Percentiles rank a stretch among this genome's conserved stretches.
phyloP scores from a whole-genome alignment of 2,329 filamentous ascomycete species.

The Elsinoe batatas region DNA sequence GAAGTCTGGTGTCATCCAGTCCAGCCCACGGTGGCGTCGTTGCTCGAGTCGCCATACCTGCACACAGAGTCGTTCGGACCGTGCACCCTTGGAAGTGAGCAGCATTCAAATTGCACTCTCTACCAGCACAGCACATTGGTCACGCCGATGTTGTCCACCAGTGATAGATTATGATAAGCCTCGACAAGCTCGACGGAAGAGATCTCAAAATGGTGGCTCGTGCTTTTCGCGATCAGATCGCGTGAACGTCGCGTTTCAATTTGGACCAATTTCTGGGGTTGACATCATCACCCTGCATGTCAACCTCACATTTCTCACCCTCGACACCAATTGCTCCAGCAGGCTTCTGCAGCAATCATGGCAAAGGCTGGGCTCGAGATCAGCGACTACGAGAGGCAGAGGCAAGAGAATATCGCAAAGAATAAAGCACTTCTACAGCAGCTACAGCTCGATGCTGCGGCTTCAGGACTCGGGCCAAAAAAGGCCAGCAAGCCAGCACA shows the following conservation, averaged over 20 bases:
- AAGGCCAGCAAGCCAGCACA: slow-evolving; percentile 43
- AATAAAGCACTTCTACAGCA: slow-evolving; percentile 76
- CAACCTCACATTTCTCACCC: not conserved
- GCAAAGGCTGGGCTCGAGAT: slow-evolving; percentile 35
- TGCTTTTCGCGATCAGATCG: slow-evolving; percentile 7
- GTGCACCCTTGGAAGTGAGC: not conserved
- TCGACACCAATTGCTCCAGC: not conserved
- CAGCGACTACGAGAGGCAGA: slow-evolving; percentile 77
- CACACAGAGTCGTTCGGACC: not conserved
- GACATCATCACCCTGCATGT: slow-evolving; percentile 9
- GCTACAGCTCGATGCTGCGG: slow-evolving; percentile 56
- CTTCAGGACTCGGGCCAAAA: slow-evolving; percentile 57
- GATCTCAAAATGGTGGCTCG: slow-evolving; percentile 7
- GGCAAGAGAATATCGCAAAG: slow-evolving; percentile 76
- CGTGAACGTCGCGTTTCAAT: slow-evolving; percentile 10
- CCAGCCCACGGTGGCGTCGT: not conserved
- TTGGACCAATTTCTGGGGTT: not conserved
- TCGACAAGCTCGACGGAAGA: not conserved
- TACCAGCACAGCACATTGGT: not conserved
- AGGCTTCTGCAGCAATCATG: not conserved
- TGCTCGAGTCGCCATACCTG: not conserved
- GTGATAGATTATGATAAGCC: not conserved
- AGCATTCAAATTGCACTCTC: not conserved
- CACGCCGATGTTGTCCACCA: too few relatives aligned
- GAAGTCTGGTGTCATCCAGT: too few relatives aligned